phyloP scores from a whole-genome alignment of 192 early-diverging fungal genomes.

The Kappamyces sp. region DNA sequence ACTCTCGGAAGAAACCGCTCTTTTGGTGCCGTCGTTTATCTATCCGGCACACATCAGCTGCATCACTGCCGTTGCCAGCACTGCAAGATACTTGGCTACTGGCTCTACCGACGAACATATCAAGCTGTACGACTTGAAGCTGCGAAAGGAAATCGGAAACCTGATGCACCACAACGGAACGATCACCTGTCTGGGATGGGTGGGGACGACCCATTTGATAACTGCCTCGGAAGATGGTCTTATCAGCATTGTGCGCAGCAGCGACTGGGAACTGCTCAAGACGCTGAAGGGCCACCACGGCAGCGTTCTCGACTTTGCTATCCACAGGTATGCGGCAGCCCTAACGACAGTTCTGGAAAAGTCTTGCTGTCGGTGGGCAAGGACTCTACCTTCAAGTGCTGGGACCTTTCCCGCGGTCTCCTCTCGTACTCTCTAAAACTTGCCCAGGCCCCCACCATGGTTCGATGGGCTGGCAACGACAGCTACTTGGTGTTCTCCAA shows the following conservation, averaged over 20 bases:
- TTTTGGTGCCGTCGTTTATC: conserved; percentile 75
- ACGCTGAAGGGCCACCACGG: conserved; percentile 65
- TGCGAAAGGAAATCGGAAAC: conserved; percentile 82
- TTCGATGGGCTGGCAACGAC: conserved; percentile 31
- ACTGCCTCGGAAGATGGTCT: conserved; percentile 84
- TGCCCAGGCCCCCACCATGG: conserved; percentile 23
- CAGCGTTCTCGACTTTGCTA: conserved; percentile 69
- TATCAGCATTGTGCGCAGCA: conserved; percentile 83
- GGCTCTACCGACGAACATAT: conserved; percentile 95
- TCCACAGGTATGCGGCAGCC: no score
- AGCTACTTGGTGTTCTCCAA: conserved; percentile 31
- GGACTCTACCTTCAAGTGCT: conserved; percentile 40
- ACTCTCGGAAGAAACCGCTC: conserved; percentile 10
- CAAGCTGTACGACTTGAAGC: conserved; percentile 81
- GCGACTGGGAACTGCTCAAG: conserved; percentile 95
- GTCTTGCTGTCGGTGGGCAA: conserved; percentile 74
- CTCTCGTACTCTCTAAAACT: conserved; percentile 37
- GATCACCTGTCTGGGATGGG: conserved; percentile 80
- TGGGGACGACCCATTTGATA: conserved; percentile 76
- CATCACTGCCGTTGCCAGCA: conserved; percentile 75
- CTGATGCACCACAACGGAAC: conserved; percentile 89
- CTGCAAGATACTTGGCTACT: conserved; percentile 71
- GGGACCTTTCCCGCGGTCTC: conserved; percentile 40
- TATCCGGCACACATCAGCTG: conserved; percentile 92
- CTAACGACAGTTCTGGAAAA: no score